A percentile compares a stretch with the other conserved stretches of the same genome.
Evolutionary conservation across 2,329 filamentous ascomycete genomes (phyloP).

Genomic region (Claviceps sp.): DNA sequence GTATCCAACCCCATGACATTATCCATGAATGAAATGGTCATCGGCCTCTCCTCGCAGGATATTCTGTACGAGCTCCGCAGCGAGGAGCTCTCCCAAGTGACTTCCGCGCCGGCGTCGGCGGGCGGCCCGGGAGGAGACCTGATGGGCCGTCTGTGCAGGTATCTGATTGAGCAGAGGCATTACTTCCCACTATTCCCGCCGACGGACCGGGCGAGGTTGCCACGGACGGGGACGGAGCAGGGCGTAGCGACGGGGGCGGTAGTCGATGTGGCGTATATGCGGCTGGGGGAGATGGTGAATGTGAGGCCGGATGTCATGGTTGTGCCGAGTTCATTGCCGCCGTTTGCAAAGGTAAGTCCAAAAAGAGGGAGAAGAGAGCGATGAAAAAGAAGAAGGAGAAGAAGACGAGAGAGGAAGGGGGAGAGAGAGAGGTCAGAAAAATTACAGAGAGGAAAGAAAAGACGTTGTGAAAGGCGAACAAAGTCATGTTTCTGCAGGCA

Average conservation of each 20-base stretch:
- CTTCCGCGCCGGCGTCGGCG: background rate
- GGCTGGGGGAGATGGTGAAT: slow-evolving; percentile 81
- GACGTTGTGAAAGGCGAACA: too few relatives aligned
- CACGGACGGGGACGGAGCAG: slow-evolving; percentile 48
- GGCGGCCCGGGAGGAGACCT: slow-evolving; percentile 31
- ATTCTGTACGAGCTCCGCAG: slow-evolving; percentile 67
- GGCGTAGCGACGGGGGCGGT: slow-evolving; percentile 57
- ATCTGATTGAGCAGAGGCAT: slow-evolving; percentile 79
- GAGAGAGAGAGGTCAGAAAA: background rate
- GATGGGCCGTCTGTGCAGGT: slow-evolving; percentile 57
- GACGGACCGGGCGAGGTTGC: slow-evolving; percentile 51
- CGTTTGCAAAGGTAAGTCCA: slow-evolving; percentile 67
- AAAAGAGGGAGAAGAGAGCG: background rate
- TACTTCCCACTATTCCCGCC: slow-evolving; percentile 86
- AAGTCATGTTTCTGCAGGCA: background rate
- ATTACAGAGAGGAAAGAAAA: background rate
- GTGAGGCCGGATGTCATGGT: slow-evolving; percentile 76
- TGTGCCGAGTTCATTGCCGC: slow-evolving; percentile 66
- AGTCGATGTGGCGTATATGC: slow-evolving; percentile 72
- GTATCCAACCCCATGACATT: slow-evolving; percentile 87
- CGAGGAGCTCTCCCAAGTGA: slow-evolving; percentile 42
- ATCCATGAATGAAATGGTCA: slow-evolving; percentile 71
- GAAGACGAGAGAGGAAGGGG: background rate
- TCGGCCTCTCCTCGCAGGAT: slow-evolving; percentile 77
- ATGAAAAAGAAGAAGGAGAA: background rate